Evolutionary conservation across 2,329 filamentous ascomycete genomes (phyloP).

Genomic region (Xylaria sp.): DNA sequence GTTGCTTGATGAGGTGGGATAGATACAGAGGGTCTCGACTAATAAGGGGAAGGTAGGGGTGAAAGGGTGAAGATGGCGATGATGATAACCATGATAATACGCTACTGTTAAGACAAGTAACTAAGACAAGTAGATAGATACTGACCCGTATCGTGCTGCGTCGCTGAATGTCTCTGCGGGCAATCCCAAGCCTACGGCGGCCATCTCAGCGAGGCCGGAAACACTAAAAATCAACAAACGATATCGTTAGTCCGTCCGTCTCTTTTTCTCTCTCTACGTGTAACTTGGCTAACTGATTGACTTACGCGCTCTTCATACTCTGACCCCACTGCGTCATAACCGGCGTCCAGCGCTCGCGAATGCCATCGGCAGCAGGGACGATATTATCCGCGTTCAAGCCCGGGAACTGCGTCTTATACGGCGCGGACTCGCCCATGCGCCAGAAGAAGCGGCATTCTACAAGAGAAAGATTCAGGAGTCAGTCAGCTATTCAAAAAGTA

Average conservation of each 20-base stretch:
- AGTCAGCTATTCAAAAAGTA: not conserved
- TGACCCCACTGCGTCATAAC: constrained; percentile 68
- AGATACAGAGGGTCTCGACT: not conserved
- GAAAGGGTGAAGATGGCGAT: not conserved
- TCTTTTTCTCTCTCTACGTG: not conserved
- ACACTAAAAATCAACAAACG: constrained; percentile 49
- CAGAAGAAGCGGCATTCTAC: constrained; percentile 70
- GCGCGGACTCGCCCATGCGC: constrained; percentile 66
- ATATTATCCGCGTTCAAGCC: constrained; percentile 67
- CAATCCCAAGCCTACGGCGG: constrained; percentile 66
- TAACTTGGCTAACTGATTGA: too few relatives aligned
- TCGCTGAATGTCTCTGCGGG: constrained; percentile 64
- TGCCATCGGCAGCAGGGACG: constrained; percentile 60
- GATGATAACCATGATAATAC: not conserved
- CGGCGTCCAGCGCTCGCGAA: constrained; percentile 63
- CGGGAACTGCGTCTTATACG: constrained; percentile 66
- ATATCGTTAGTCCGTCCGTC: constrained; percentile 8
- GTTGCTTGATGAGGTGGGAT: not conserved
- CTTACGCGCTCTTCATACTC: constrained; percentile 70
- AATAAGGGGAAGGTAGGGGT: not conserved
- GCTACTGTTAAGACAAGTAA: not conserved
- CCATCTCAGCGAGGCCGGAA: constrained; percentile 68
- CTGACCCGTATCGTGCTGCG: constrained; percentile 66
- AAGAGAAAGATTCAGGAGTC: not conserved
- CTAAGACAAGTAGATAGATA: not conserved